Conservation (phyloP, 1,139 yeast genomes). For the Geotrichum phurueaensis region DNA sequence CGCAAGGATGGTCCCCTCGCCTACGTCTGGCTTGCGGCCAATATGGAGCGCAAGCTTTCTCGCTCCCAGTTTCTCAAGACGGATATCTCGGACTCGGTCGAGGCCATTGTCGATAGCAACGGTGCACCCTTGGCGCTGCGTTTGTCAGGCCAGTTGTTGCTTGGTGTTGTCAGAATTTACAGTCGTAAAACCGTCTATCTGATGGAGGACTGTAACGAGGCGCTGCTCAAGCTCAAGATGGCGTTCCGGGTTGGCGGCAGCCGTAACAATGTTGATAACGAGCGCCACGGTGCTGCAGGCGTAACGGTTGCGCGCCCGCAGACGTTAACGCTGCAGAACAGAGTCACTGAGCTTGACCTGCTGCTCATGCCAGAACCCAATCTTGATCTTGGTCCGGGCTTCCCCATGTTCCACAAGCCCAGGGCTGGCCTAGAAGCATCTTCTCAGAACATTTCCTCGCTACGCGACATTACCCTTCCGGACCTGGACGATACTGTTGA, state of each 20-base stretch:
- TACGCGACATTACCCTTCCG: conserved; percentile 26
- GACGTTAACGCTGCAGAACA: conserved; percentile 61
- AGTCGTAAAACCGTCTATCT: conserved; percentile 80
- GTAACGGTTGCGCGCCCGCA: conserved; percentile 48
- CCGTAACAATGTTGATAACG: conserved; percentile 36
- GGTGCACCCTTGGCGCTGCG: conserved; percentile 62
- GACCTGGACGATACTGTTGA: conserved; percentile 39
- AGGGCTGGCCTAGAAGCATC: conserved; percentile 2
- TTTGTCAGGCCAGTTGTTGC: conserved; percentile 78
- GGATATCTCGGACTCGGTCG: conserved; percentile 62
- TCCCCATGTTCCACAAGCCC: conserved; percentile 9
- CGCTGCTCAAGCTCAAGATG: conserved; percentile 64
- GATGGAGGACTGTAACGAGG: conserved; percentile 78
- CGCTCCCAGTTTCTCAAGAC: conserved; percentile 72
- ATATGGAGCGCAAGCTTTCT: conserved; percentile 72
- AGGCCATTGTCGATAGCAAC: conserved; percentile 42
- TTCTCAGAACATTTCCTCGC: conserved; percentile 16
- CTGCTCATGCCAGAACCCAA: conserved; percentile 34
- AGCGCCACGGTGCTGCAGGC: conserved; percentile 37
- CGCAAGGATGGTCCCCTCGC: conserved; percentile 79
- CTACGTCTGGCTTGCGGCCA: conserved; percentile 91
- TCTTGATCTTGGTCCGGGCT: conserved; percentile 18
- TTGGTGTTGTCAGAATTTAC: conserved; percentile 85
- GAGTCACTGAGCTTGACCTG: conserved; percentile 72
- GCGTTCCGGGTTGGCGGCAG: conserved; percentile 51